Conservation (phyloP, 129 eudicot genomes). For the Escallonia herrerae region DNA sequence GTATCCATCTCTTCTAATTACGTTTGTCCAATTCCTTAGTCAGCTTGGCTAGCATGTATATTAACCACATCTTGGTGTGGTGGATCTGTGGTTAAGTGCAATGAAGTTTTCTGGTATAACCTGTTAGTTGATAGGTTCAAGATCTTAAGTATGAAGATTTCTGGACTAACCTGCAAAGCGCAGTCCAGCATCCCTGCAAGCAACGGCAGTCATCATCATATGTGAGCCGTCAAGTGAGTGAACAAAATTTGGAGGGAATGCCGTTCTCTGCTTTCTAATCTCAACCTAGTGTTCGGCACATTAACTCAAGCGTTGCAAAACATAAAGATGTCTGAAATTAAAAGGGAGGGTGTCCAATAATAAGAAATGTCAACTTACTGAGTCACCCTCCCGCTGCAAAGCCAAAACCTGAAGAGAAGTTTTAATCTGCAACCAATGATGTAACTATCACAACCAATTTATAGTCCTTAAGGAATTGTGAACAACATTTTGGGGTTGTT, state of each 20-base stretch:
- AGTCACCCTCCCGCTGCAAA: constrained; percentile 67
- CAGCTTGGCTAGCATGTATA: too few species aligned
- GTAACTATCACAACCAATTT: neutral
- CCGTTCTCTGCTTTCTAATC: constrained; percentile 75
- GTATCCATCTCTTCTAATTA: too few species aligned
- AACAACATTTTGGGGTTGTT: too few species aligned
- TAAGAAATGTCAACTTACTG: constrained; percentile 34
- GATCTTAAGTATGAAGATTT: neutral
- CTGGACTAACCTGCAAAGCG: constrained; percentile 70
- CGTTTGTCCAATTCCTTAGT: too few species aligned
- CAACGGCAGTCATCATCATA: constrained; percentile 99
- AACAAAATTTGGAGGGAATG: constrained; percentile 95
- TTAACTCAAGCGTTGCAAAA: constrained; percentile 1
- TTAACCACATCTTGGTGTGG: too few species aligned
- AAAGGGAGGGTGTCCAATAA: neutral
- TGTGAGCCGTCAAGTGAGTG: constrained; percentile 95
- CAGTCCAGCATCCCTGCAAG: constrained; percentile 92
- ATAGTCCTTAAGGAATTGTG: too few species aligned
- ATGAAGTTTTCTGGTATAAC: too few species aligned
- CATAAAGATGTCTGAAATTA: neutral
- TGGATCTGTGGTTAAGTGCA: too few species aligned
- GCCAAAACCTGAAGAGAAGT: constrained; percentile 85
- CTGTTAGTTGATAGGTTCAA: neutral
- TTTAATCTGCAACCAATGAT: constrained; percentile 52
- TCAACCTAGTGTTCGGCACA: constrained; percentile 40